These are phyloP conservation scores for Discostella stelligeroides DNA, from an alignment of 108 stramenopile genomes.

Conservation along the genomic window DNA sequence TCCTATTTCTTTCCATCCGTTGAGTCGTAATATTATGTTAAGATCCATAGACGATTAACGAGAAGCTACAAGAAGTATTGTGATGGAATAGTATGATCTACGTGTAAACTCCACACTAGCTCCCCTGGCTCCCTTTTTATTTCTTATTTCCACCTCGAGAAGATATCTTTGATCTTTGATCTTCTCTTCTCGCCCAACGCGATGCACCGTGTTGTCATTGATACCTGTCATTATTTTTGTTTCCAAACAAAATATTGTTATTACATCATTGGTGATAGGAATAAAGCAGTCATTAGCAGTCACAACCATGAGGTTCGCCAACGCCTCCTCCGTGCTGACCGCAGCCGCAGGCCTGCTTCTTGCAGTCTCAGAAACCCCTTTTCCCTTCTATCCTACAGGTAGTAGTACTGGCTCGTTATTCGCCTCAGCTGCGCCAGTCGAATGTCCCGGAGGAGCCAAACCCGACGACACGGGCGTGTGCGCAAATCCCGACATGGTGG, in stretches of 20 bases:
- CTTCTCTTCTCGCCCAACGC: no score
- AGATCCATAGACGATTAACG: no score
- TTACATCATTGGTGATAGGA: no score
- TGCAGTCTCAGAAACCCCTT: conserved; percentile 23
- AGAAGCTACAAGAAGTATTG: no score
- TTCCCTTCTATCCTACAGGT: conserved; percentile 8
- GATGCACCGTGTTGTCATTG: no score
- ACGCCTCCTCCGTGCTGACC: conserved; percentile 42
- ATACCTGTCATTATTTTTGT: no score
- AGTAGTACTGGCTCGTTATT: conserved; percentile 3
- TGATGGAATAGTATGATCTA: no score
- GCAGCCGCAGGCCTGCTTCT: conserved; percentile 27
- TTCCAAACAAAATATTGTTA: no score
- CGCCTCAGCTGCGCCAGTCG: not conserved
- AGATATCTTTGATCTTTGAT: no score
- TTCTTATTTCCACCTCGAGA: no score
- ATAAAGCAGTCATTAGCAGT: not conserved
- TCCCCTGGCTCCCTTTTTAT: no score
- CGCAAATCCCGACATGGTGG: not conserved
- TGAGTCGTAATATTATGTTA: not conserved
- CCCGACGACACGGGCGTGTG: not conserved
- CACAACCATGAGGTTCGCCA: conserved; percentile 41
- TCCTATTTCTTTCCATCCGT: not conserved
- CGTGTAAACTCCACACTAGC: no score
- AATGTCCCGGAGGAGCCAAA: not conserved